phyloP scores from a whole-genome alignment of 257 asterid species.

The Vinca minor region DNA sequence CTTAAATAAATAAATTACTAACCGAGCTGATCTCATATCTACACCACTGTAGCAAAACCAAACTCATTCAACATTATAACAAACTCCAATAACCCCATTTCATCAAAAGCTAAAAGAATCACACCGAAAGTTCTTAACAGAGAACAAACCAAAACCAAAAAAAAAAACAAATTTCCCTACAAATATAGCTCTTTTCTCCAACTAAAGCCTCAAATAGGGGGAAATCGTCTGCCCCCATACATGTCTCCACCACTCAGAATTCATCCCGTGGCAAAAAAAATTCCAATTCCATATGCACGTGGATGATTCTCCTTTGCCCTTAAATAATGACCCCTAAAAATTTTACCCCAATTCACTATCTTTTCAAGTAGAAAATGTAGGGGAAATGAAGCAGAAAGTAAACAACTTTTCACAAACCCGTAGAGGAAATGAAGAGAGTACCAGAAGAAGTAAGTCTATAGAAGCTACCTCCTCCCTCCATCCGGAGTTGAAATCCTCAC shows the following conservation, averaged over 20 bases:
- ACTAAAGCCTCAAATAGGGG: not conserved
- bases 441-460: slow-evolving; percentile 80
- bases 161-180: no score
- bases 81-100: not conserved
- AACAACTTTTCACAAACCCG: slow-evolving; percentile 2
- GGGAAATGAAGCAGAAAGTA: not conserved
- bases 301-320: no score
- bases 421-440: slow-evolving; percentile 76
- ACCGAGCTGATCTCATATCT: no score
- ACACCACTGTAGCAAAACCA: no score
- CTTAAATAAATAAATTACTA: no score
- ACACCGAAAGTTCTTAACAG: no score
- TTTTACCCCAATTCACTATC: not conserved
- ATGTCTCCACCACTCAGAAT: no score
- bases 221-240: no score
- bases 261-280: no score
- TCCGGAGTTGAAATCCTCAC: slow-evolving; percentile 82
- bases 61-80: no score
- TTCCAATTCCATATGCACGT: no score
- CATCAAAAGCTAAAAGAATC: not conserved
- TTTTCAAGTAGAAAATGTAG: not conserved
- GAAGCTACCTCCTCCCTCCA: slow-evolving; percentile 99
- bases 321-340: not conserved
- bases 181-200: not conserved
- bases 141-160: not conserved